Conservation (phyloP, 192 early-diverging fungal genomes). For the Linnemannia elongata region DNA sequence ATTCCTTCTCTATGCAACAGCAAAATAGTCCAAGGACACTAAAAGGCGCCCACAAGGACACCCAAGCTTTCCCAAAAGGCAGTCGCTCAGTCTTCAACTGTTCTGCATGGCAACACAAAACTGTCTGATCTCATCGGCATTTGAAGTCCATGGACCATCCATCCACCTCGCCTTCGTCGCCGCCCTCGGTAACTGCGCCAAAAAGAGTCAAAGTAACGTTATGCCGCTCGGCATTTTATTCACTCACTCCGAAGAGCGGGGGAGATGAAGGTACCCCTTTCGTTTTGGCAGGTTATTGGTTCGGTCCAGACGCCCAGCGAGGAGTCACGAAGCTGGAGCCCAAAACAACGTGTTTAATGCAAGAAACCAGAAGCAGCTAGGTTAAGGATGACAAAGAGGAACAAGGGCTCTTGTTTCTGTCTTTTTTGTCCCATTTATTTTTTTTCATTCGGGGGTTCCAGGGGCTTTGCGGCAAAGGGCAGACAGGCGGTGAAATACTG, state of each 20-base stretch:
- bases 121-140: neutral
- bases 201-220: neutral
- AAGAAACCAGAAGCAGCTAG: no score
- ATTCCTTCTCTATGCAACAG: no score
- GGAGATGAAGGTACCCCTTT: neutral
- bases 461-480: neutral
- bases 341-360: neutral
- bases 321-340: neutral
- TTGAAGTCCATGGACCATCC: neutral
- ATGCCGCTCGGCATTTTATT: neutral
- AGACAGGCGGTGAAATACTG: neutral
- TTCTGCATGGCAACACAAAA: neutral
- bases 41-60: neutral
- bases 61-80: neutral
- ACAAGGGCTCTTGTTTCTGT: neutral
- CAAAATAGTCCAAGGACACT: no score
- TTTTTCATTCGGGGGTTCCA: neutral
- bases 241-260: neutral
- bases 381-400: neutral
- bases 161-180: neutral
- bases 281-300: neutral
- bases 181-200: neutral
- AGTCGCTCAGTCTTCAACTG: neutral
- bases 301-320: neutral
- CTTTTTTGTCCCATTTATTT: neutral